Conservation (phyloP, 257 asterid genomes). For the Solanum bulbocastanum region DNA sequence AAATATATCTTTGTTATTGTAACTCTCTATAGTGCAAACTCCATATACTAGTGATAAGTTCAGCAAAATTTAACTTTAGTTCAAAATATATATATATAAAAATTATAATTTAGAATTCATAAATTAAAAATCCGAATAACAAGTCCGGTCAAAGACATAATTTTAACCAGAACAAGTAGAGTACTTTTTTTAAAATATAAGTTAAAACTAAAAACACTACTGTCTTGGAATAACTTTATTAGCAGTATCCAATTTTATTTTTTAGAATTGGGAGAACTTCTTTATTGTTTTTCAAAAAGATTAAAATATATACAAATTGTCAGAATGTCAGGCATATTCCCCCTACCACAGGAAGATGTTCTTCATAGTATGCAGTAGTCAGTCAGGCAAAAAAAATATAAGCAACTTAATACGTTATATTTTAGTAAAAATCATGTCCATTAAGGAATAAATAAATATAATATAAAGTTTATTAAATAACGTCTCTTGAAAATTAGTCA, state of each 20-base stretch:
- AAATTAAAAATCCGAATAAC: not conserved
- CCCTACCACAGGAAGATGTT: not conserved
- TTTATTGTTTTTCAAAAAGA: not conserved
- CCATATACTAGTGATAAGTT: not conserved
- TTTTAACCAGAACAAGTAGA: not conserved
- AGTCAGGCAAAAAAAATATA: not conserved
- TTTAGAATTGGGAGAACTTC: not conserved
- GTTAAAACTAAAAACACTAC: not conserved
- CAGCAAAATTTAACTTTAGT: not conserved
- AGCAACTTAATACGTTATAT: not conserved
- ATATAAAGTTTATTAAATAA: no score
- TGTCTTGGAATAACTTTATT: not conserved
- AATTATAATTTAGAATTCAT: not conserved
- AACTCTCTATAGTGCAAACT: not conserved
- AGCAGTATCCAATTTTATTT: not conserved
- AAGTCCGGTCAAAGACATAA: not conserved
- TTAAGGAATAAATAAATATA: not conserved
- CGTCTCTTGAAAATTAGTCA: not conserved
- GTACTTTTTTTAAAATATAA: not conserved
- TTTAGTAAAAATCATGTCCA: not conserved
- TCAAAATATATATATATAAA: not conserved
- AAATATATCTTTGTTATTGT: no score
- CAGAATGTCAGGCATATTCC: constrained; percentile 9
- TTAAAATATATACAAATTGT: not conserved
- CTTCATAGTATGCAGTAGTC: not conserved